Base-by-base conservation (phyloP, 768 basidiomycete species). In the Lactarius quietus region DNA sequence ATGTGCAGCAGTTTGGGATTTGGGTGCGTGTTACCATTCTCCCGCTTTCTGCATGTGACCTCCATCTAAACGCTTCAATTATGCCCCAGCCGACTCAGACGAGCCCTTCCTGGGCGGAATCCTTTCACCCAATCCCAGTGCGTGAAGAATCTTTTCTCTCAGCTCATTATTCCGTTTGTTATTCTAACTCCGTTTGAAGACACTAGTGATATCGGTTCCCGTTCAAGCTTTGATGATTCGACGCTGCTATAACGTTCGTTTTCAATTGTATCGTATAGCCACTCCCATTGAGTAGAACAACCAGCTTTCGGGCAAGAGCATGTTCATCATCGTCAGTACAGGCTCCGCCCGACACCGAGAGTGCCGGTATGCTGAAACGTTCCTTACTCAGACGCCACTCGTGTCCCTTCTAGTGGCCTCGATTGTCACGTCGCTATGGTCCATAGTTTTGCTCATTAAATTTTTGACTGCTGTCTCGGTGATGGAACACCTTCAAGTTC, bases 171-270 rank as follows among this genome's bases (percentile, higher is more conserved):
- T 15, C 17, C 38, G 18, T 41, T 43, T 17, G 3, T 17, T n/a
- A 26, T 53, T 54, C 48, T 61, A 36, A 62, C 20, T 14, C 18
- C 26, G 18, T 58, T 43, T 28, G 12, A 23, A 66, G 65, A 53
- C 38, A 8, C 48, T 53, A 20, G 1, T 53, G 26, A 62, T 62
- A n/a, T 29, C 65, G 12, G 38, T 29, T 39, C 65, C 65, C 15
- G 51, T 66, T 18, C 65, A 66, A 3, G 31, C 38, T 7, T 39
- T 57, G 48, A 62, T 66, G 65, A 41, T 66, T n/a, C 51, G 56
- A 33, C 60, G 65, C 4, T 66, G 65, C 28, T 62, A 66, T 58
- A 6, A 66, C 43, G 65, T 66, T 48, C 33, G 65, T 62, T 3
- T 18, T 53, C 9, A n/a, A 35, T 18, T 33, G 23, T 12, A 26